Evolutionary conservation across 2,329 filamentous ascomycete species (phyloP).

Genomic region (Talaromyces sp.): DNA sequence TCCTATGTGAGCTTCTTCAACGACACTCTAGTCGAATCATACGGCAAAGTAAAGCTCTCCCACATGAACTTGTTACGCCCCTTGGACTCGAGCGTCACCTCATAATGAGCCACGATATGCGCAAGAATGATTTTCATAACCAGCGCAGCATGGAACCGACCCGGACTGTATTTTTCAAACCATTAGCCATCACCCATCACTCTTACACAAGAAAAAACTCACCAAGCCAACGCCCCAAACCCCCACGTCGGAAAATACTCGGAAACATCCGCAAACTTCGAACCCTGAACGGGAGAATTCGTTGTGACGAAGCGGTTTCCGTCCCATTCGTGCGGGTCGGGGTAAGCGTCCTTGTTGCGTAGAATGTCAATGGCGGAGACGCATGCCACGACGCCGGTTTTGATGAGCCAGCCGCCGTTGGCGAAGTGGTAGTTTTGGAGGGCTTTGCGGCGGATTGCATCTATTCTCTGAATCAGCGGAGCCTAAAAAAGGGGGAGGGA

Average conservation of each 20-base stretch:
- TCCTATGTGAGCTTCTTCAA: background rate
- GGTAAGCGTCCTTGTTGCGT: background rate
- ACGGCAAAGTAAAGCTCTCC: background rate
- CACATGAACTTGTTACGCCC: background rate
- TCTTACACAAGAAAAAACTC: background rate
- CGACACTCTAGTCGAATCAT: background rate
- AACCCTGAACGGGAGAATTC: background rate
- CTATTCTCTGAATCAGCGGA: background rate
- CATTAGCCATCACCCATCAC: background rate
- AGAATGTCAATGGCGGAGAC: background rate
- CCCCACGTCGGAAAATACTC: background rate
- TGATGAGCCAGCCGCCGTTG: background rate
- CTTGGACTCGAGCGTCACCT: background rate
- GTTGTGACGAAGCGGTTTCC: background rate
- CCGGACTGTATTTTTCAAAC: background rate
- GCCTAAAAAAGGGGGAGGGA: background rate
- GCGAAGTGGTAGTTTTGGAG: background rate
- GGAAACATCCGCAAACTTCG: background rate
- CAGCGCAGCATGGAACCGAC: background rate
- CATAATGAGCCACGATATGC: background rate
- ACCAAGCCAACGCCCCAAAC: background rate
- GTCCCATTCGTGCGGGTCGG: background rate
- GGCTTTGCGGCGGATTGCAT: constrained; percentile 3
- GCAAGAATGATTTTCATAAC: constrained; percentile 1
- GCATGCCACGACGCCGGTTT: background rate